Base-by-base conservation (phyloP, 2,329 filamentous ascomycete genomes). In the Fusarium dlaminii region DNA sequence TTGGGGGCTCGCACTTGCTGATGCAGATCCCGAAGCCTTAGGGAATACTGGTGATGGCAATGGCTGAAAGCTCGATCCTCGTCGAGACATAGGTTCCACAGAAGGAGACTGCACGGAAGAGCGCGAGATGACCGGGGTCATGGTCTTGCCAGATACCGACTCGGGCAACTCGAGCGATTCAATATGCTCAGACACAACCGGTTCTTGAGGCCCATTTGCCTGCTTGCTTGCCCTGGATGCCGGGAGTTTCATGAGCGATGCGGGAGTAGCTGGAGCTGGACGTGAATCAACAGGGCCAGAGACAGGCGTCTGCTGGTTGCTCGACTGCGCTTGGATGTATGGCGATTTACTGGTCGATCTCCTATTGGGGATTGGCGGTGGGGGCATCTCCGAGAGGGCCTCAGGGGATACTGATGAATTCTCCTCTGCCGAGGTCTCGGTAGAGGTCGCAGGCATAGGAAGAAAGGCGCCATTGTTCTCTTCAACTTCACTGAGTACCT, bases 241-340 rank as follows among this genome's bases (percentile, higher is more conserved):
- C 8, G 87, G 87, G 48, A 96, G 86, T 77, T 90, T 92, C 93
- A 98, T 98, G 66, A 98, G 84, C 12, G 95, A 97, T 14, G 95
- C 94, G 2, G 94, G 93, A 59, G 91, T 90, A 76, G 84, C 85
- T 52, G 90, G 90, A 76, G 83, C 85, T 58, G 85, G 86, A 29
- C 83, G 77, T 15, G 58, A 63, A 39, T 79, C 79, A 24, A 70
- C 66, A 8, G 79, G 77, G 32, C 42, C 66, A 8, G 72, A 66
- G 34, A 68, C 48, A 7, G 77, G 77, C 34, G 79, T 78, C 55
- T 79, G 76, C 20, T 77, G 72, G 48, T 66, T 77, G 32, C 75
- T 77, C 52, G 82, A 86, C 76, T 91, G 89, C 11, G 90, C 87
- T 58, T 85, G 84, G 27, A 94, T 89, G 66, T 90, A 90, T 15